Evolutionary conservation across 2,329 filamentous ascomycete genomes (phyloP), one percentile per base, ranked within the genome.

Genomic region (Ciborinia camelliae): DNA sequence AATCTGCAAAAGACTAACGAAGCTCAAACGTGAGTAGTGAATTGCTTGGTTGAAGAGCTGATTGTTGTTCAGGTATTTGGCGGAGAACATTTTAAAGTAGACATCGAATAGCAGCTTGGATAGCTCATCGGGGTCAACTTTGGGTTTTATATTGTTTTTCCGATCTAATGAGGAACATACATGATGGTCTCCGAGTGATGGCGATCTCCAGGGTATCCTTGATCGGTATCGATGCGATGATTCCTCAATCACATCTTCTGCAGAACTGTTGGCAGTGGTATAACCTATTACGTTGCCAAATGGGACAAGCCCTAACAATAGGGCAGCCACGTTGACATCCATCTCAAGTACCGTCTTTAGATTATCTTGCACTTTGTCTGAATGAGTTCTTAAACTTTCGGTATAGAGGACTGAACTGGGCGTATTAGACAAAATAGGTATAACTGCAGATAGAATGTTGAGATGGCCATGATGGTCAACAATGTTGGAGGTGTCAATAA

Each of bases 401-500:
- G 55, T 59, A 4, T 47, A 59, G 23, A 59, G 20, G 18, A 47
- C 55, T 23, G 41, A 59, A 15, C 41, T 59, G 2, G 20, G 12
- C 23, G 20, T 47, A 18, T 15, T 47, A 26, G 41, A 59, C 14
- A 26, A 18, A 3, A 59, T 4, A 32, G 55, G 55, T 32, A 59
- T 30, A 26, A 23, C 23, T 14, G 41, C 30, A 18, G 30, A 9
- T 20, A 59, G 28, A 18, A 58, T 47, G n/a, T 23, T 58, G 12
- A 58, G 39, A 47, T 58, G 55, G 0, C 55, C 30, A 47, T 58
- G 35, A 23, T 32, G 23, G 7, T 47, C 55, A 10, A 47, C 55
- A 26, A 58, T 58, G 30, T 58, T 58, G 6, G 55, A 58, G 23
- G 41, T 58, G 12, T 58, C 55, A 9, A 58, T 37, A 30, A 59